Conservation (phyloP, 2,329 filamentous ascomycete species). For the Aspergillus caelatus region DNA sequence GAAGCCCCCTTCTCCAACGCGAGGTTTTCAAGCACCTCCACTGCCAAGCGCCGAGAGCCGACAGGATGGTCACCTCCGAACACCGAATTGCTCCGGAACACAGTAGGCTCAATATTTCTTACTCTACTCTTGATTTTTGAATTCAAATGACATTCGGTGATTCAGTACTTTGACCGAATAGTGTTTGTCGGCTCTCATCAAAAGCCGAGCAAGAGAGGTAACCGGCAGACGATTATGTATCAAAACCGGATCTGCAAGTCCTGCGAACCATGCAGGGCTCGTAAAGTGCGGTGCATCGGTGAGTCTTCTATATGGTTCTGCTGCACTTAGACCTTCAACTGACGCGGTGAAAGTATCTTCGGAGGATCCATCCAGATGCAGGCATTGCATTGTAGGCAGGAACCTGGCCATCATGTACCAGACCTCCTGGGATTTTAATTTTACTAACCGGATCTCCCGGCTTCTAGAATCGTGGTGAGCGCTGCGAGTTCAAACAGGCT, state of each 20-base stretch:
- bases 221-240: background rate
- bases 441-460: background rate
- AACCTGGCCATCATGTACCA: too few species aligned
- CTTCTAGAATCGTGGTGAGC: background rate
- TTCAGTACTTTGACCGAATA: too few species aligned
- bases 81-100: too few species aligned
- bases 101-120: too few species aligned
- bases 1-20: too few species aligned
- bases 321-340: background rate
- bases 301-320: background rate
- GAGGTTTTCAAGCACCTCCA: too few species aligned
- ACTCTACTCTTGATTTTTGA: too few species aligned
- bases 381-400: background rate
- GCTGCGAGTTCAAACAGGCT: background rate
- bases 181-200: background rate
- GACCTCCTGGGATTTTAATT: too few species aligned
- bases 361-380: background rate
- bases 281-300: background rate
- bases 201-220: background rate
- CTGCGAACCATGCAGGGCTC: background rate
- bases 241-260: background rate
- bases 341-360: background rate
- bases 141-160: too few species aligned
- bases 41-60: too few species aligned
- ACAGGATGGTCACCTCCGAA: too few species aligned